Evolutionary conservation across 176 grass and related monocot species (phyloP).

Genomic region (Eragrostis nindensis): DNA sequence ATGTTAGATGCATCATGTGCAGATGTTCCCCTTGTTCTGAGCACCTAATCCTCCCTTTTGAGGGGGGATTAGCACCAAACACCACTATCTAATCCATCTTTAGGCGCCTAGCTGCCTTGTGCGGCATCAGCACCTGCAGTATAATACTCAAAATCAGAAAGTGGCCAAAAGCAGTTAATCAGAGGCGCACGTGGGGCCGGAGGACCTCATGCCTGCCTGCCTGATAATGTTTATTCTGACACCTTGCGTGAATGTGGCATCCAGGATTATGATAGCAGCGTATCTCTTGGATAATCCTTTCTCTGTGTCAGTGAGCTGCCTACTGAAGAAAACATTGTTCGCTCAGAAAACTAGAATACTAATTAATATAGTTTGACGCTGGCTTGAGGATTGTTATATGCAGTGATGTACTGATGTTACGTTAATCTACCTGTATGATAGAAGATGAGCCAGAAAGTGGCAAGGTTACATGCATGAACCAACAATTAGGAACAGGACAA

Average conservation of each 20-base stretch:
- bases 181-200: conserved; percentile 19
- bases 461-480: no score
- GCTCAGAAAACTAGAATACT: background rate
- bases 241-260: background rate
- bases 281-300: background rate
- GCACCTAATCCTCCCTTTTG: conserved; percentile 6
- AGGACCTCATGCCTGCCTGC: no score
- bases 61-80: conserved; percentile 38
- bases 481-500: no score
- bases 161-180: conserved; percentile 21
- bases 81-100: conserved; percentile 2
- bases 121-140: background rate
- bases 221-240: background rate
- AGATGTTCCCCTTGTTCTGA: conserved; percentile 23
- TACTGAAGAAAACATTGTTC: background rate
- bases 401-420: background rate
- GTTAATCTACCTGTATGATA: background rate
- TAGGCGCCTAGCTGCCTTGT: conserved; percentile 17
- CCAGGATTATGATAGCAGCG: conserved; percentile 6
- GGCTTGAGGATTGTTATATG: no score
- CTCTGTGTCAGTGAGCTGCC: background rate
- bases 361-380: no score
- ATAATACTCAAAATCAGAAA: background rate
- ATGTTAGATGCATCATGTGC: conserved; percentile 39
- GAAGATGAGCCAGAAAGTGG: background rate